Conservation (phyloP, 2,329 filamentous ascomycete genomes). For the Botryosphaeria dothidea region DNA sequence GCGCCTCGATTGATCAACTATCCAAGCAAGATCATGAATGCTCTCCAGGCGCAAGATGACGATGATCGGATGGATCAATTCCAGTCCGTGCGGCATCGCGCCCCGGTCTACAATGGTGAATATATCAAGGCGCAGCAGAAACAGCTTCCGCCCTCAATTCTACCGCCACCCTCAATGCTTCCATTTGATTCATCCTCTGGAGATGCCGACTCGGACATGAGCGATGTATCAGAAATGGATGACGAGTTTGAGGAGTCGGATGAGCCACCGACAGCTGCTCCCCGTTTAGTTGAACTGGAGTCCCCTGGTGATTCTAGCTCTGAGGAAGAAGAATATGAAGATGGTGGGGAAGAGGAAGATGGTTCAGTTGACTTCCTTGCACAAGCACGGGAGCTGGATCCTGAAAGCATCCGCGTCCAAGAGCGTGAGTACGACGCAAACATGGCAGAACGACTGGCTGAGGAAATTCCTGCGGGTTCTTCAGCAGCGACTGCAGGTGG, state of each 20-base stretch:
- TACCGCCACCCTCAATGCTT: slow-evolving; percentile 48
- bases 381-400: slow-evolving; percentile 45
- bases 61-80: background rate
- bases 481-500: slow-evolving; percentile 51
- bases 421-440: slow-evolving; percentile 51
- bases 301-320: slow-evolving; percentile 14
- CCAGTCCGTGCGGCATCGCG: background rate
- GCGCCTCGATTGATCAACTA: background rate
- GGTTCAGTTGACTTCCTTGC: slow-evolving; percentile 48
- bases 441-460: slow-evolving; percentile 48
- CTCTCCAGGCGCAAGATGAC: background rate
- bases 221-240: slow-evolving; percentile 35
- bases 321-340: slow-evolving; percentile 31
- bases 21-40: background rate
- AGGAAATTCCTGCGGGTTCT: slow-evolving; percentile 51
- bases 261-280: slow-evolving; percentile 25
- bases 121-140: slow-evolving; percentile 67
- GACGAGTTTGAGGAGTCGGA: slow-evolving; percentile 26
- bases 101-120: slow-evolving; percentile 23
- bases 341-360: slow-evolving; percentile 35
- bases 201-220: slow-evolving; percentile 35
- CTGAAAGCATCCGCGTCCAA: slow-evolving; percentile 39
- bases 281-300: slow-evolving; percentile 24
- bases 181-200: slow-evolving; percentile 40
- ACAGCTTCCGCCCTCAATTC: slow-evolving; percentile 51